A percentile compares a stretch with the other conserved stretches of the same genome.
These are phyloP conservation scores for Citrullus amarus DNA, from an alignment of 306 rosid species.

Conservation along the genomic window DNA sequence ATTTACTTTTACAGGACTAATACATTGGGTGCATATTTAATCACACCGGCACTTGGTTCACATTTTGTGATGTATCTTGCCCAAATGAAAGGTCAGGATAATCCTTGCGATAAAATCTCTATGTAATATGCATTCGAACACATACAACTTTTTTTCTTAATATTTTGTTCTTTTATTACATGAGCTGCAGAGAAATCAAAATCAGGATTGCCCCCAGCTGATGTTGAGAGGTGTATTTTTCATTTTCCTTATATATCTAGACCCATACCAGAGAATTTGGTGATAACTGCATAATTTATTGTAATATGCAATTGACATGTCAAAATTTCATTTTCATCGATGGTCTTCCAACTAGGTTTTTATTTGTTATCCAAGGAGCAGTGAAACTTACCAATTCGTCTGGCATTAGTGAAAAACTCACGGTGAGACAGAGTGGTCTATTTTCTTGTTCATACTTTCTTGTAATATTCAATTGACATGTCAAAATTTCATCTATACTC, in stretches of 20 bases:
- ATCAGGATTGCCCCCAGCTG: slow-evolving; percentile 44
- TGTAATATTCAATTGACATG: not conserved
- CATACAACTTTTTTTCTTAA: not conserved
- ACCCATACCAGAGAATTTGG: not conserved
- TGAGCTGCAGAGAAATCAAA: slow-evolving; percentile 46
- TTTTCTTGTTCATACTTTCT: not conserved
- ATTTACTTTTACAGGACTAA: slow-evolving; percentile 33
- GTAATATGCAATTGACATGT: slow-evolving; percentile 10
- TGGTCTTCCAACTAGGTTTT: slow-evolving; percentile 40
- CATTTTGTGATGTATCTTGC: slow-evolving; percentile 87
- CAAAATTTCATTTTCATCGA: slow-evolving; percentile 2
- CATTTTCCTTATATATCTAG: not conserved
- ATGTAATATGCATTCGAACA: not conserved
- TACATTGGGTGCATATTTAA: slow-evolving; percentile 68
- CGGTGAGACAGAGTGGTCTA: slow-evolving; percentile 31
- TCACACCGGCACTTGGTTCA: slow-evolving; percentile 72
- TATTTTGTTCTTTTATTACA: slow-evolving; percentile 19
- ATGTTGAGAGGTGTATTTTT: slow-evolving; percentile 56
- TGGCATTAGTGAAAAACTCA: slow-evolving; percentile 28
- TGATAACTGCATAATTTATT: not conserved
- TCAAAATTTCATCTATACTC: not conserved
- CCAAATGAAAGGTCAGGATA: slow-evolving; percentile 66
- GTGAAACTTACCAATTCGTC: slow-evolving; percentile 35
- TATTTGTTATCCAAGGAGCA: slow-evolving; percentile 80
- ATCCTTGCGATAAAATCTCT: not conserved